Conservation (phyloP, 1,284 basidiomycete species). For the Veloboletus limbatus region DNA sequence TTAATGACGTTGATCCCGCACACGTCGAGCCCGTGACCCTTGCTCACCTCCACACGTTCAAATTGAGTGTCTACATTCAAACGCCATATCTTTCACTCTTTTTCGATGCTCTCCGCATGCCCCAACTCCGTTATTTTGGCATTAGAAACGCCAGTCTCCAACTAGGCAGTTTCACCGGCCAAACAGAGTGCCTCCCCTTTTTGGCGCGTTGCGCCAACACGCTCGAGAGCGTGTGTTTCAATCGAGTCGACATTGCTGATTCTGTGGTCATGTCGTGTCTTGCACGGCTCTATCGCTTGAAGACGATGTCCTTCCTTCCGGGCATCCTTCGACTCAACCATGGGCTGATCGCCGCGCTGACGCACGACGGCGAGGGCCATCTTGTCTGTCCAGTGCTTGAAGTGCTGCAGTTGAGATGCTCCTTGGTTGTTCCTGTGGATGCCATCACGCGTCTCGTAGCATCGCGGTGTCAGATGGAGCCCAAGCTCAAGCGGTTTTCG, state of each 20-base stretch:
- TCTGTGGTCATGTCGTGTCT: conserved; percentile 22
- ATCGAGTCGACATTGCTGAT: conserved; percentile 27
- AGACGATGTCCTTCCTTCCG: conserved; percentile 23
- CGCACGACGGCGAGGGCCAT: background rate
- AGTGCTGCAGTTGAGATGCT: conserved; percentile 28
- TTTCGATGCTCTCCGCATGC: conserved; percentile 28
- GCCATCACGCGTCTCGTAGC: conserved; percentile 24
- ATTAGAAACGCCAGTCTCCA: conserved; percentile 29
- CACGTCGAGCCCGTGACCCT: conserved; percentile 25
- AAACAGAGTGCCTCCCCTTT: conserved; percentile 30
- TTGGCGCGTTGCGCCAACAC: conserved; percentile 29
- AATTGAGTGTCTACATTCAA: conserved; percentile 26
- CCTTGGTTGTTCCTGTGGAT: conserved; percentile 24
- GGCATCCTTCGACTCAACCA: conserved; percentile 32
- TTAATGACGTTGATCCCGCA: conserved; percentile 15
- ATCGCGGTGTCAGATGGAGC: conserved; percentile 19
- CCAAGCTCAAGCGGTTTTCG: conserved; percentile 20
- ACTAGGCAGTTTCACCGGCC: conserved; percentile 26
- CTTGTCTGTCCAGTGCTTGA: conserved; percentile 27
- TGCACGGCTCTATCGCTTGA: conserved; percentile 19
- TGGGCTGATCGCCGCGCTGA: conserved; percentile 25
- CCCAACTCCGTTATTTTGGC: conserved; percentile 25
- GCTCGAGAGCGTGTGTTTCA: conserved; percentile 28
- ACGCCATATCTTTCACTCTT: conserved; percentile 26
- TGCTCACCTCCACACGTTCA: conserved; percentile 28